Conservation (phyloP, 2,329 filamentous ascomycete species). For the Beauveria sp. region DNA sequence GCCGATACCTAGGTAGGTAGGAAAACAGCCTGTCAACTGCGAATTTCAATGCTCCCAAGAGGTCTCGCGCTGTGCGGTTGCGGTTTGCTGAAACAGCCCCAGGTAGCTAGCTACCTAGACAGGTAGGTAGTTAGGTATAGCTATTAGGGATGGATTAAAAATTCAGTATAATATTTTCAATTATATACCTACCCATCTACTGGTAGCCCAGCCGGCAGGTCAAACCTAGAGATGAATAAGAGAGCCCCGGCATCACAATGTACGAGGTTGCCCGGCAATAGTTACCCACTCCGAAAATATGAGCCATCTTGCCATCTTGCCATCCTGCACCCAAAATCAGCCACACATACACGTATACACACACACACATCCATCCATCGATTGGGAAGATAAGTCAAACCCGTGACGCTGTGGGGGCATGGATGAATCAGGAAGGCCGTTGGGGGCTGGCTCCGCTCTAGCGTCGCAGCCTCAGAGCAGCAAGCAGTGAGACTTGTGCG, state of each 20-base stretch:
- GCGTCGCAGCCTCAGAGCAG: background rate
- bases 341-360: background rate
- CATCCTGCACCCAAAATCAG: background rate
- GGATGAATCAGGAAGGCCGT: constrained; percentile 8
- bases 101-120: too few relatives aligned
- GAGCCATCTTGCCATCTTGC: background rate
- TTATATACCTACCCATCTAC: background rate
- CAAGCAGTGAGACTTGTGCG: background rate
- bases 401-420: background rate
- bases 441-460: background rate
- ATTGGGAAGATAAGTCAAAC: background rate
- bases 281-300: background rate
- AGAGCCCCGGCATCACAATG: background rate
- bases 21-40: background rate
- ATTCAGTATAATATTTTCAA: too few relatives aligned
- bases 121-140: too few relatives aligned
- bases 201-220: background rate
- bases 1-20: background rate
- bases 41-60: too few relatives aligned
- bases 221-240: background rate
- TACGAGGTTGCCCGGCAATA: background rate
- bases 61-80: too few relatives aligned
- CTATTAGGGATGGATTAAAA: too few relatives aligned
- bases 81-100: too few relatives aligned
- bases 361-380: background rate